Base-by-base conservation (phyloP, 805 yeast genomes). In the Isabelozyma gotoi region DNA sequence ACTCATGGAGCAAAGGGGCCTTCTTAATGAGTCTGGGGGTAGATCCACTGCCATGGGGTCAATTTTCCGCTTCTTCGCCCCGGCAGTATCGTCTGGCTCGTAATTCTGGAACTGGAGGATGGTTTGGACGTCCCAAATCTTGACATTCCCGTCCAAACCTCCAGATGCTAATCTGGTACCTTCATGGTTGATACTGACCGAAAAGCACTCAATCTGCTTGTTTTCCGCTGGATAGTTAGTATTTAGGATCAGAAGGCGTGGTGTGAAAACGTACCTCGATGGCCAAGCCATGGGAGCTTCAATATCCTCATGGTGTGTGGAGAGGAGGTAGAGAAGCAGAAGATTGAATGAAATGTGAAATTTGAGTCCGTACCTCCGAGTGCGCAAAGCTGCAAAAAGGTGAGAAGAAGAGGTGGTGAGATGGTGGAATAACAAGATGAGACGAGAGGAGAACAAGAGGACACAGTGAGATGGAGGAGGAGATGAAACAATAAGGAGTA, bases 151-250 rank as follows among this genome's bases (percentile, higher is more conserved):
- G 65, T 92, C 77, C 33, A 86, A 66, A 1, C 98, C 99, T 14
- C 98, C 99, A 1, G 97, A 84, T 1, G 97, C 99, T 19, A 92
- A 62, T 43, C 96, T 69, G 38, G 81, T 63, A 1, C 96, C 96
- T 65, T 89, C 96, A 0, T 88, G 80, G 48, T 88, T 84, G 3
- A 88, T 84, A 43, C 82, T 81, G 4, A 91, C 78, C 1, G 97
- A 82, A 59, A 90, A 94, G 12, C 95, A 85, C 58, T 92, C 98
- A 55, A 83, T 82, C 51, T 80, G 80, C 46, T 88, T 77, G 52
- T 81, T 81, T 56, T 89, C 97, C 60, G 89, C 97, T 72, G 61
- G 3, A 27, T 45, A 38, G 43, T 42, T 40, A 57, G 60, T 67
- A 53, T 56, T 65, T 58, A 48, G 14, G 3, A 21, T 6, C 29